phyloP scores from a whole-genome alignment of 768 basidiomycete genomes.

The Boletus rufocinnamomeus region DNA sequence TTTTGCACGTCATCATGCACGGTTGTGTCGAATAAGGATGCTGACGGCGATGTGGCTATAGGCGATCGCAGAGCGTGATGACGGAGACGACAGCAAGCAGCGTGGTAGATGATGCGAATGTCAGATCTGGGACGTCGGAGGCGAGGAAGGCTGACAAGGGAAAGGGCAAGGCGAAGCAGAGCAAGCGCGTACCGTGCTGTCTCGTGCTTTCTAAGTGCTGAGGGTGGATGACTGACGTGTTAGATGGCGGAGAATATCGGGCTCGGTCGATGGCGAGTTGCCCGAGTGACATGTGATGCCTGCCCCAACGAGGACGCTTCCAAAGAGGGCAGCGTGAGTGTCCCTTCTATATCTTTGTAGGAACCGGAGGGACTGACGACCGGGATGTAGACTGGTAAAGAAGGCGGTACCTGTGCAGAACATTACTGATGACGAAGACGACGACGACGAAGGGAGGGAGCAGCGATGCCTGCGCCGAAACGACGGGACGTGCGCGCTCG shows the following conservation, averaged over 20 bases:
- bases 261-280: conserved; percentile 49
- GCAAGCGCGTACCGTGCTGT: conserved; percentile 40
- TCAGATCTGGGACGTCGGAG: conserved; percentile 36
- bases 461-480: no score
- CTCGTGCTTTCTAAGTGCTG: neutral
- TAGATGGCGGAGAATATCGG: conserved; percentile 60
- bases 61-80: conserved; percentile 60
- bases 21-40: no score
- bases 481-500: conserved; percentile 1
- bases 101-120: conserved; percentile 36
- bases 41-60: conserved; percentile 24
- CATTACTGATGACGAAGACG: no score
- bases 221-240: neutral
- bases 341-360: no score
- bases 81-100: conserved; percentile 46
- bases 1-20: conserved; percentile 4
- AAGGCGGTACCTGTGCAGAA: no score
- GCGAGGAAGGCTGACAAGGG: conserved; percentile 21
- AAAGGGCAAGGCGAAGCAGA: conserved; percentile 35
- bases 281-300: no score
- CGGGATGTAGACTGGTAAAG: no score
- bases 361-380: no score
- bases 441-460: no score
- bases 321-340: no score
- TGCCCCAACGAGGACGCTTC: no score